Evolutionary conservation across 768 basidiomycete species (phyloP).

Genomic region (Solioccasus polychromus): DNA sequence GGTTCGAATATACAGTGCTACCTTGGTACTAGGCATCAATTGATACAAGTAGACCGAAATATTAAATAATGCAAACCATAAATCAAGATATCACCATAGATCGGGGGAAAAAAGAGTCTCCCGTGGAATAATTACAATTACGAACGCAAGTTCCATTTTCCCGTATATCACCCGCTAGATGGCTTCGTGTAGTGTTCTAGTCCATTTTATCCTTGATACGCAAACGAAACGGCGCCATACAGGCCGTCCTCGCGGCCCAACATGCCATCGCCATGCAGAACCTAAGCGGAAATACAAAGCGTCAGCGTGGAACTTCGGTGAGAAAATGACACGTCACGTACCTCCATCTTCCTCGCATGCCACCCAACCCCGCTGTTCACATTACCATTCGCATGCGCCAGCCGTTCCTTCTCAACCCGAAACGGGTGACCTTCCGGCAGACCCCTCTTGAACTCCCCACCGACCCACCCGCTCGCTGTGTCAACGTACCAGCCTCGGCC

Average conservation of each 20-base stretch:
- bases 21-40: too few species aligned
- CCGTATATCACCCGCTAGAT: neutral
- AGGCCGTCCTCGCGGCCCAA: slow-evolving; percentile 90
- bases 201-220: slow-evolving; percentile 73
- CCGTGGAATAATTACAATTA: neutral
- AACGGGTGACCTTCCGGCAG: slow-evolving; percentile 61
- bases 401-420: slow-evolving; percentile 63
- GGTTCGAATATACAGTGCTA: too few species aligned
- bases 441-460: slow-evolving; percentile 56
- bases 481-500: slow-evolving; percentile 96
- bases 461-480: slow-evolving; percentile 75
- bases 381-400: slow-evolving; percentile 81
- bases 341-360: slow-evolving; percentile 98
- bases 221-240: slow-evolving; percentile 92
- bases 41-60: too few species aligned
- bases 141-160: neutral
- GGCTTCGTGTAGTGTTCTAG: neutral
- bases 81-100: too few species aligned
- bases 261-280: slow-evolving; percentile 88
- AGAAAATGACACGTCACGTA: slow-evolving; percentile 36
- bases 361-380: slow-evolving; percentile 92
- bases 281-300: slow-evolving; percentile 35
- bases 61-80: too few species aligned
- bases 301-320: slow-evolving; percentile 1
- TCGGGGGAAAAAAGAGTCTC: too few species aligned